phyloP scores from a whole-genome alignment of 495 filamentous ascomycete species.

The Wilcoxina mikolae region DNA sequence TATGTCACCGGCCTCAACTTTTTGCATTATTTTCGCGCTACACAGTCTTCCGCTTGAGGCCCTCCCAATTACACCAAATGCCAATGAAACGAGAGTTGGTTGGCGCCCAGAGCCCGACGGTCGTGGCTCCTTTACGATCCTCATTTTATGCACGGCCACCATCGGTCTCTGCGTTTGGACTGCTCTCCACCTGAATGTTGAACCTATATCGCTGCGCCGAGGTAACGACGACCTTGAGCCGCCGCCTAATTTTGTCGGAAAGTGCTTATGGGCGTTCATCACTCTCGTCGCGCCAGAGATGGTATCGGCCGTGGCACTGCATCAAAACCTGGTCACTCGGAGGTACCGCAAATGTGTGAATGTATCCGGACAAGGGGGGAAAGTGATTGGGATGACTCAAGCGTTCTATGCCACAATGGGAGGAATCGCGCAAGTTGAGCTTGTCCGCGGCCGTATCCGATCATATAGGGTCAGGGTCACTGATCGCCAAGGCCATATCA shows the following conservation, averaged over 20 bases:
- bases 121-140: neutral
- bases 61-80: neutral
- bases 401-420: constrained; percentile 12
- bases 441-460: neutral
- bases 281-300: constrained; percentile 5
- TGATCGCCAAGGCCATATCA: neutral
- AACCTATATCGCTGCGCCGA: neutral
- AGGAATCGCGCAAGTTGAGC: neutral
- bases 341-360: neutral
- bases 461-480: neutral
- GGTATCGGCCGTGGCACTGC: constrained; percentile 2
- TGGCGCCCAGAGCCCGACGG: constrained; percentile 4
- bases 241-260: neutral
- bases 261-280: neutral
- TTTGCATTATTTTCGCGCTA: neutral
- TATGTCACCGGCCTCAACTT: neutral
- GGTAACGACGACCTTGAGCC: neutral
- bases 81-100: neutral
- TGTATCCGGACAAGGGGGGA: neutral
- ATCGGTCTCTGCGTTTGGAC: constrained; percentile 10
- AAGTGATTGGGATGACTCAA: neutral
- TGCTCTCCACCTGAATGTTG: constrained; percentile 10
- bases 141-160: neutral
- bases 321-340: constrained; percentile 5
- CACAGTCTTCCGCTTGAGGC: neutral